Conservation (phyloP, 176 grass and related monocot genomes). For the Eragrostis curvula region DNA sequence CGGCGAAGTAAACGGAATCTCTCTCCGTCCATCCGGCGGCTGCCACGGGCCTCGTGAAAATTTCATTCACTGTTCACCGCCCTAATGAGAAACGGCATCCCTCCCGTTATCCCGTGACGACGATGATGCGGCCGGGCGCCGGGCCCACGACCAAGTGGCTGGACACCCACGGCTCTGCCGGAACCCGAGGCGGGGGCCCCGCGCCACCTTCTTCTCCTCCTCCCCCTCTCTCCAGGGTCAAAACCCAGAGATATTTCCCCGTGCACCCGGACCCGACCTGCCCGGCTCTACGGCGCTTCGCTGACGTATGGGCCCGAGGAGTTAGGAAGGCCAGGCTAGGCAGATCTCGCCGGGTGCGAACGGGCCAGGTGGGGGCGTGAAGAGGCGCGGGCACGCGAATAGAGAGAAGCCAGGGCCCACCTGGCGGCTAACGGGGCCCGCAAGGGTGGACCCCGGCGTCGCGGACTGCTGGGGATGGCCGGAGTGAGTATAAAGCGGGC, state of each 20-base stretch:
- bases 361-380: constrained; percentile 1
- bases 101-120: constrained; percentile 43
- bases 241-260: constrained; percentile 13
- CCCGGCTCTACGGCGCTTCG: rapidly evolving
- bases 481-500: constrained; percentile 46
- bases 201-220: background rate
- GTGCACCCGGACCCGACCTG: background rate
- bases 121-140: background rate
- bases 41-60: background rate
- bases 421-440: background rate
- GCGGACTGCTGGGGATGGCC: background rate
- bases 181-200: background rate
- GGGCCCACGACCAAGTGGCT: constrained; percentile 37
- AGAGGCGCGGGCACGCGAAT: constrained; percentile 41
- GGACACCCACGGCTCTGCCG: background rate
- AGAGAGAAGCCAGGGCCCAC: constrained; percentile 17
- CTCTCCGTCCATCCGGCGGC: background rate
- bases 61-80: background rate
- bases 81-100: background rate
- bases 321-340: no score
- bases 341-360: constrained; percentile 2
- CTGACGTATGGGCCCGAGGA: constrained; percentile 27
- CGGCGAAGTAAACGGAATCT: background rate
- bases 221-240: background rate
- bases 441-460: constrained; percentile 20